These are phyloP conservation scores for Geotrichum cucujoidarum DNA, from an alignment of 1,139 yeast genomes.

Conservation along the genomic window DNA sequence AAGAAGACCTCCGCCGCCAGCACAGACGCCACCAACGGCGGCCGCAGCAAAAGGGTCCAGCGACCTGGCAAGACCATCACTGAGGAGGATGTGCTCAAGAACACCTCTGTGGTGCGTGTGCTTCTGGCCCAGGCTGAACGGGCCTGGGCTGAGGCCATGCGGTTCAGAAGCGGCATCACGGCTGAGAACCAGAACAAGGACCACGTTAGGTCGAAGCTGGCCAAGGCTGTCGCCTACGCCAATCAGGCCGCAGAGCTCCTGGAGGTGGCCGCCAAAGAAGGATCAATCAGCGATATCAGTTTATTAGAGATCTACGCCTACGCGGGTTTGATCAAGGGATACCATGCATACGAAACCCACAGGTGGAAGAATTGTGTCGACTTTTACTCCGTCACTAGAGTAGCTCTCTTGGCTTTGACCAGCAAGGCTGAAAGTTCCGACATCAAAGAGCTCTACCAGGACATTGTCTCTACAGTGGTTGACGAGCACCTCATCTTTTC, in stretches of 20 bases:
- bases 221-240: conserved; percentile 51
- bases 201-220: conserved; percentile 61
- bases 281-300: background rate
- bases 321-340: conserved; percentile 57
- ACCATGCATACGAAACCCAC: conserved; percentile 51
- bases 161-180: conserved; percentile 42
- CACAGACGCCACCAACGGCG: conserved; percentile 37
- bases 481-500: conserved; percentile 68
- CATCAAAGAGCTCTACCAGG: conserved; percentile 47
- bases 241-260: conserved; percentile 28
- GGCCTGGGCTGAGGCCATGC: conserved; percentile 63
- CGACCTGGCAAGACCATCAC: conserved; percentile 33
- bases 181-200: conserved; percentile 37
- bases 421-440: conserved; percentile 15
- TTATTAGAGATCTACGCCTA: conserved; percentile 56
- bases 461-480: conserved; percentile 53
- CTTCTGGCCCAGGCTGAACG: conserved; percentile 59
- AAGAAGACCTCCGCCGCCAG: conserved; percentile 34
- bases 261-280: conserved; percentile 1
- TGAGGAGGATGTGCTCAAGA: conserved; percentile 45
- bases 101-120: conserved; percentile 47
- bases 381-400: conserved; percentile 56
- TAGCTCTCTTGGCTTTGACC: conserved; percentile 43
- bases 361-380: conserved; percentile 54
- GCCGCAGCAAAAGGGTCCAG: conserved; percentile 32